phyloP scores from a whole-genome alignment of 495 filamentous ascomycete species.

The Neurospora sp. region DNA sequence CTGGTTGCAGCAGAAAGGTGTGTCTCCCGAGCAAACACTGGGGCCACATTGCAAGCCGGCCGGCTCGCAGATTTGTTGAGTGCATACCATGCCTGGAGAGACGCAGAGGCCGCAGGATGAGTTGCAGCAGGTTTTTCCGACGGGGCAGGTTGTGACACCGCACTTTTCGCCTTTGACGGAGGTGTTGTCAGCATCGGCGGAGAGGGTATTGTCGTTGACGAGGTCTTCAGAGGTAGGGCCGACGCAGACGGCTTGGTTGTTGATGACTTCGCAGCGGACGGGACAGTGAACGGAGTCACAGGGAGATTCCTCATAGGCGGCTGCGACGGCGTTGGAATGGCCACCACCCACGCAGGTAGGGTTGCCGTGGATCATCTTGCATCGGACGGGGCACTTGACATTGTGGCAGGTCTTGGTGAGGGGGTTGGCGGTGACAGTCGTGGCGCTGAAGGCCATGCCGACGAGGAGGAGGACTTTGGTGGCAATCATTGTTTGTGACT shows the following conservation, averaged over 20 bases:
- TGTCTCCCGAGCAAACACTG: not conserved
- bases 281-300: not conserved
- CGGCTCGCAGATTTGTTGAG: not conserved
- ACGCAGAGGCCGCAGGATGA: conserved; percentile 10
- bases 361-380: conserved; percentile 7
- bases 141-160: not conserved
- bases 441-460: conserved; percentile 7
- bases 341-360: conserved; percentile 6
- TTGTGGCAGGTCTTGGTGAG: conserved; percentile 6
- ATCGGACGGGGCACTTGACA: conserved; percentile 9
- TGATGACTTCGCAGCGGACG: not conserved
- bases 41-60: not conserved
- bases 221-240: not conserved
- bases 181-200: not conserved
- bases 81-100: conserved; percentile 1
- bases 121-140: conserved; percentile 5
- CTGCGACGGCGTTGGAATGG: not conserved
- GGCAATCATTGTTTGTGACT: not conserved
- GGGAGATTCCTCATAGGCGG: not conserved
- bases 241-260: not conserved
- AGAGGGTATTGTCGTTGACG: not conserved
- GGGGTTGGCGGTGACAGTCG: conserved; percentile 3
- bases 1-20: not conserved
- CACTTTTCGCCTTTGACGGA: not conserved
- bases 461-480: conserved; percentile 4